Evolutionary conservation across 345 rosid species (phyloP), one percentile per base, ranked within the genome.

Genomic region (Geranium rotundifolium): DNA sequence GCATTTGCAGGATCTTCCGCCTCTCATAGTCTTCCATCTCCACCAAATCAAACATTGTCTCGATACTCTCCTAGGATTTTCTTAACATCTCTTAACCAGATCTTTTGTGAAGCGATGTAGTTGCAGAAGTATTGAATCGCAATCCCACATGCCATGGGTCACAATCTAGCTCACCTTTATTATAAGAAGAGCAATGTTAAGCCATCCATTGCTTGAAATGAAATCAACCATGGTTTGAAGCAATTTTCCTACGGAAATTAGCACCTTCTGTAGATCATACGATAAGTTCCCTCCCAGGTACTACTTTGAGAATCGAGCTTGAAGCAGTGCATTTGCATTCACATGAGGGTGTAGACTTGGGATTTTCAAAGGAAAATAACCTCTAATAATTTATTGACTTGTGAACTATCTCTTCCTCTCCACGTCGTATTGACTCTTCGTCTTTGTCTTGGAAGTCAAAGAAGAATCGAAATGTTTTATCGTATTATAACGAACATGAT

Each of bases 111-210:
- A 92, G 72, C 89, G 88, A 13, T 93, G 96, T 63, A 92, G 91
- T 83, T 89, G 93, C 49, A 87, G 75, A 65, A 89, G 98, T 88
- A 87, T 82, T n/a, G 96, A 81, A 72, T 87, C 95, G 30, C 89
- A 85, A 80, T 92, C 96, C 98, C 98, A 89, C 85, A 87, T 82
- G 70, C 89, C 93, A 64, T 92, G 96, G 9, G 95, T 87, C 75
- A 87, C 89, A 96, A 92, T 92, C 72, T 92, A 95, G 81, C 93
- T 87, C 57, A 83, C 83, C 73, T 89, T 91, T 93, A 87, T 92
- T 0, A 91, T 89, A 71, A 92, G 77, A 59, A 92, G 84, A 31
- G 96, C 95, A 74, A 86, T 95, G 79, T 80, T 82, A 69, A 89
- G 79, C 98, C 96, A 92, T 13, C 96, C 96, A 58, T 73, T 92